phyloP scores from a whole-genome alignment of 2,329 filamentous ascomycete genomes.

The Aspergillus neotritici region DNA sequence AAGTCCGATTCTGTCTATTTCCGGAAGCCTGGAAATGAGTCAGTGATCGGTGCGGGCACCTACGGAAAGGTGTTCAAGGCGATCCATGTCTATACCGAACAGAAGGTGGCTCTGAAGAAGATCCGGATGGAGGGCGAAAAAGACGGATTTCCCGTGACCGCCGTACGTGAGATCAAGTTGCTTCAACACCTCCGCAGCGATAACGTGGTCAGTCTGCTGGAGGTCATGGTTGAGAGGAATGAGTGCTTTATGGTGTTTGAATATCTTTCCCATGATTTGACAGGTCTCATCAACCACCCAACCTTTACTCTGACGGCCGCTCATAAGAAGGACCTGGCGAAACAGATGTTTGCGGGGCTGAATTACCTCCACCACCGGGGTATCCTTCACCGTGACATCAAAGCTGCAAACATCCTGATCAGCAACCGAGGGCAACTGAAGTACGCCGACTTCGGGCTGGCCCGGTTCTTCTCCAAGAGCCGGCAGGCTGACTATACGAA shows the following conservation, averaged over 20 bases:
- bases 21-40: slow-evolving; percentile 94
- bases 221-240: slow-evolving; percentile 99
- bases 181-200: slow-evolving; percentile 86
- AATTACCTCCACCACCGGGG: slow-evolving; percentile 89
- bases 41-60: slow-evolving; percentile 89
- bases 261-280: slow-evolving; percentile 93
- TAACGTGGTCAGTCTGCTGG: slow-evolving; percentile 81
- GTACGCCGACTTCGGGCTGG: slow-evolving; percentile 90
- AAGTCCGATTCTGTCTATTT: slow-evolving; percentile 86
- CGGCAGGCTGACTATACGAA: slow-evolving; percentile 95
- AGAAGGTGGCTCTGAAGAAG: slow-evolving; percentile 87
- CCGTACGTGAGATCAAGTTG: slow-evolving; percentile 92
- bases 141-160: slow-evolving; percentile 96
- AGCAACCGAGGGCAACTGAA: slow-evolving; percentile 85
- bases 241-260: slow-evolving; percentile 99
- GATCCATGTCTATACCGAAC: slow-evolving; percentile 68
- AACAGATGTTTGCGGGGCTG: slow-evolving; percentile 87
- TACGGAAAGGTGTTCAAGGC: slow-evolving; percentile 97
- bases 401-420: slow-evolving; percentile 94
- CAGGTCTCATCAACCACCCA: slow-evolving; percentile 89
- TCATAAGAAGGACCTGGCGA: slow-evolving; percentile 89
- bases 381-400: slow-evolving; percentile 96
- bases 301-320: slow-evolving; percentile 76
- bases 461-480: slow-evolving; percentile 91
- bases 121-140: slow-evolving; percentile 99